Percentiles rank a stretch among this genome's conserved stretches.
Evolutionary conservation across 345 rosid species (phyloP).

Genomic region (Citrus inodora): DNA sequence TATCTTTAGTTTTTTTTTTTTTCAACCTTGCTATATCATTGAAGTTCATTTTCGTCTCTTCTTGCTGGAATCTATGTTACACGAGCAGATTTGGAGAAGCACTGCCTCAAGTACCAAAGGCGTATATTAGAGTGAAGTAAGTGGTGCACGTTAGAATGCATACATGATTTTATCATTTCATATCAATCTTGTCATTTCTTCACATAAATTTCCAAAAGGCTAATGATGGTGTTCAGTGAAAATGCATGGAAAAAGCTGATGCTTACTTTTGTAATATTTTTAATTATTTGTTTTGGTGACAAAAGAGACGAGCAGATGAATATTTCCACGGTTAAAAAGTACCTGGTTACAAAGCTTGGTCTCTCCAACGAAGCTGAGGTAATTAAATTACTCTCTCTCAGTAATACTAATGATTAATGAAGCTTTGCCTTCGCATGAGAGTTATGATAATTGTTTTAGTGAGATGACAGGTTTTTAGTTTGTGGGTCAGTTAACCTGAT

Average conservation of each 20-base stretch:
- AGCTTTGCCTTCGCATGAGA: slow-evolving; percentile 23
- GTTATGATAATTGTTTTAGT: neutral
- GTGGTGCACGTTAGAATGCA: slow-evolving; percentile 22
- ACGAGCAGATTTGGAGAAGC: slow-evolving; percentile 29
- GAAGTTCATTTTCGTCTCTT: neutral
- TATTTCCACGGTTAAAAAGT: slow-evolving; percentile 34
- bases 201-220: slow-evolving; percentile 13
- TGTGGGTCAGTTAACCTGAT: neutral
- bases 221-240: slow-evolving; percentile 35
- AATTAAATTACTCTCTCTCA: neutral
- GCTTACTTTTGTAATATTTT: slow-evolving; percentile 3
- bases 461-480: slow-evolving; percentile 14
- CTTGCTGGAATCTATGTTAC: neutral
- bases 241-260: slow-evolving; percentile 27
- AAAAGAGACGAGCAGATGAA: slow-evolving; percentile 39
- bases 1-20: neutral
- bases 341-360: slow-evolving; percentile 40
- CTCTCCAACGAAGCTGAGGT: slow-evolving; percentile 45
- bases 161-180: slow-evolving; percentile 5
- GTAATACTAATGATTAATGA: neutral
- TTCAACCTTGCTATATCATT: neutral
- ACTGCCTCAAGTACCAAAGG: slow-evolving; percentile 38
- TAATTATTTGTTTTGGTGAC: neutral
- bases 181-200: slow-evolving; percentile 7
- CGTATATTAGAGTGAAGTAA: slow-evolving; percentile 46